Evolutionary conservation across 2,329 filamentous ascomycete species (phyloP), one percentile per base, ranked within the genome.

Genomic region (Geosmithia putterillii): DNA sequence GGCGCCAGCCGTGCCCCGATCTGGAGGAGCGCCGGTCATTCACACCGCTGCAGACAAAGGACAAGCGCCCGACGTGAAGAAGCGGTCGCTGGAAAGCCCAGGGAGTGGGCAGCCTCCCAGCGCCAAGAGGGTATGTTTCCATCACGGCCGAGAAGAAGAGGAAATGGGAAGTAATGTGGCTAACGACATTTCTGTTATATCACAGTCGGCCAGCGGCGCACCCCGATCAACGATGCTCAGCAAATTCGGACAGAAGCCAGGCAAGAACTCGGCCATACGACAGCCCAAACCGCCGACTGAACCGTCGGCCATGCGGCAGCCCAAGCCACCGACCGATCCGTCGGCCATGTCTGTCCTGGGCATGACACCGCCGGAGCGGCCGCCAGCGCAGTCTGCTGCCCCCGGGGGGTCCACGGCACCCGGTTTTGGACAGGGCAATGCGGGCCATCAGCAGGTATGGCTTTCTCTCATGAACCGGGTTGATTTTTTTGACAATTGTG

Each of bases 261-360:
- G 42, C 42, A 4, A 56, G 55, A 44, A 50, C 52, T 17, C 58
- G 59, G n/a, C 10, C 7, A 10, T 40, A 32, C 21, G 17, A 25
- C 43, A 40, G 10, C 37, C 38, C 34, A 44, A 52, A 35, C 50
- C 53, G 15, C 60, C 61, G n/a, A 59, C 56, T 23, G 71, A 75
- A 43, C 71, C 71, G 2, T 71, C 71, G 2, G 71, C 70, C 17
- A 32, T 32, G 3, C 28, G 28, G 3, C 51, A 51, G 8, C 46
- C 51, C 4, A 56, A 56, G 44, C 50, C 53, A n/a, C 60, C 61
- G n/a, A 59, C 56, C 22, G 71, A 75, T 43, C 71, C 71, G 2
- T 71, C 71, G 2, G 71, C 70, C 17, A 70, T 74, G 68, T 65
- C 69, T 44, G 65, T 70, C 18, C 57, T 74, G 39, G 70, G 70